phyloP scores from a whole-genome alignment of 306 rosid genomes.

The Trifolium pratense region DNA sequence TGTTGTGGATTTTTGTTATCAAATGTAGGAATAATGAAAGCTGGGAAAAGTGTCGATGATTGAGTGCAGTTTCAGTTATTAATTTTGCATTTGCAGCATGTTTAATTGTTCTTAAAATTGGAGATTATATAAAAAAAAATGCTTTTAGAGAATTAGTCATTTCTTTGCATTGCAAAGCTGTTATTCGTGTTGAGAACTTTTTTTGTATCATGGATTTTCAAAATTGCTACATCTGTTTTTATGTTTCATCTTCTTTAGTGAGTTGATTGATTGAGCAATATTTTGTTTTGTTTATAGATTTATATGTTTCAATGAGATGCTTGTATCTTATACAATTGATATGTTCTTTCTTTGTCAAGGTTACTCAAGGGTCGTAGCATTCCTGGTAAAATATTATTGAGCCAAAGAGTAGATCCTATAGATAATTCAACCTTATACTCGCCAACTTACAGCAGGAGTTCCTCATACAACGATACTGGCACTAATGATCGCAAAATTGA shows the following conservation, averaged over 20 bases:
- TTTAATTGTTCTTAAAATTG: neutral
- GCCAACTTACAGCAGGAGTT: constrained; percentile 61
- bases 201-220: constrained; percentile 15
- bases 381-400: constrained; percentile 85
- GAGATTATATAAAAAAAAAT: neutral
- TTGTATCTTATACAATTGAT: constrained; percentile 23
- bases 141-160: neutral
- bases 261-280: neutral
- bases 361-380: constrained; percentile 92
- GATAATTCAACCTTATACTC: constrained; percentile 51
- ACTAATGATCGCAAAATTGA: constrained; percentile 62
- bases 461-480: constrained; percentile 62
- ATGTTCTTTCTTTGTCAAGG: constrained; percentile 53
- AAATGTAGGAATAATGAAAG: constrained; percentile 36
- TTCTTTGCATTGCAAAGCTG: neutral
- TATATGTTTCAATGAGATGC: neutral
- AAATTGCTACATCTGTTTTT: constrained; percentile 9
- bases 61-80: neutral
- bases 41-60: constrained; percentile 14
- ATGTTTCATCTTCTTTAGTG: neutral
- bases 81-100: neutral
- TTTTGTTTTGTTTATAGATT: neutral
- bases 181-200: constrained; percentile 12
- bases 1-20: constrained; percentile 30
- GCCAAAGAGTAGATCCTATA: constrained; percentile 61